A percentile compares a stretch with the other conserved stretches of the same genome.
These are phyloP conservation scores for Cymbidium sinense DNA, from an alignment of 106 monocot genomes.

Conservation along the genomic window DNA sequence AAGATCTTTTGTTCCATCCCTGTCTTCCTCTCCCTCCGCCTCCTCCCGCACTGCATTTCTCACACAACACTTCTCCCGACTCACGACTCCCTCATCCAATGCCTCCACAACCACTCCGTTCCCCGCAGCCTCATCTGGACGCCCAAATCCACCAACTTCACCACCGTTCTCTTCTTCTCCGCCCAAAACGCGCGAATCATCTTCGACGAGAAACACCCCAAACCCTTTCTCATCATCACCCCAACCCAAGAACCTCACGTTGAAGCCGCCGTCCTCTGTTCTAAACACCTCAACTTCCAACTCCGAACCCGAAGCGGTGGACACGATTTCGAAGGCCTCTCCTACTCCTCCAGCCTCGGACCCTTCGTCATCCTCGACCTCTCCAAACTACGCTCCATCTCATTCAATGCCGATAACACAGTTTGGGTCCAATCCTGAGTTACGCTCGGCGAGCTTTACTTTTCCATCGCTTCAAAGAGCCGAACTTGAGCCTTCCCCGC, in stretches of 20 bases:
- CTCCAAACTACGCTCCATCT: constrained; percentile 19
- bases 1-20: not conserved
- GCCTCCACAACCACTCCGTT: constrained; percentile 15
- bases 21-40: constrained; percentile 1
- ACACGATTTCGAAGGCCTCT: constrained; percentile 32
- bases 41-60: not conserved
- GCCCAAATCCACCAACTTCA: constrained; percentile 9
- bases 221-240: constrained; percentile 30
- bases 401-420: constrained; percentile 11
- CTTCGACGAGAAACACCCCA: not conserved
- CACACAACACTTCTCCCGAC: not conserved
- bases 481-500: constrained; percentile 24
- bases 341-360: constrained; percentile 16
- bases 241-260: constrained; percentile 26
- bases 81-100: constrained; percentile 18
- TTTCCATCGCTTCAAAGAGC: constrained; percentile 20
- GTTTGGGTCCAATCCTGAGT: constrained; percentile 39
- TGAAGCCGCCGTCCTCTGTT: constrained; percentile 28
- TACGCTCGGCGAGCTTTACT: constrained; percentile 41
- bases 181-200: constrained; percentile 21
- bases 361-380: constrained; percentile 45
- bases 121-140: constrained; percentile 6
- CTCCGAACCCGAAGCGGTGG: constrained; percentile 28
- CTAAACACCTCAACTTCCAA: constrained; percentile 11
- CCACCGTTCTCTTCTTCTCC: constrained; percentile 13